Conservation (phyloP, 2,329 filamentous ascomycete species). For the Colletotrichum sp. region DNA sequence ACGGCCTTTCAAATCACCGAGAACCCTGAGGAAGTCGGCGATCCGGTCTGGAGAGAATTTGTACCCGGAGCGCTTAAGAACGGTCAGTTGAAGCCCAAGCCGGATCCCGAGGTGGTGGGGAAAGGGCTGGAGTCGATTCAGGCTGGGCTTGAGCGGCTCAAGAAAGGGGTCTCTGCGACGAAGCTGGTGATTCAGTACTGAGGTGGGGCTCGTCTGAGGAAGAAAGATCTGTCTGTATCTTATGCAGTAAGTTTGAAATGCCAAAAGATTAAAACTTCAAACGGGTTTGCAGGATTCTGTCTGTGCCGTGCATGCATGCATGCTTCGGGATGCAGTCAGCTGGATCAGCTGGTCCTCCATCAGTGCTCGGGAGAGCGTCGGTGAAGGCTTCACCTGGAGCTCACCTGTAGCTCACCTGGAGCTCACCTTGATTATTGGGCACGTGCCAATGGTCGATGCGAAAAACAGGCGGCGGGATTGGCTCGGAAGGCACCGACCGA, state of each 20-base stretch:
- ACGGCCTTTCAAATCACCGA: neutral
- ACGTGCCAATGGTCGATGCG: neutral
- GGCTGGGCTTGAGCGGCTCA: neutral
- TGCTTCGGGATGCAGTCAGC: neutral
- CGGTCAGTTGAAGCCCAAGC: neutral
- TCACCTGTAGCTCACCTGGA: neutral
- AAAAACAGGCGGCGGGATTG: constrained; percentile 1
- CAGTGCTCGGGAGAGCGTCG: neutral
- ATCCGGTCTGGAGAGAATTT: neutral
- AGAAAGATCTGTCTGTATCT: accelerated
- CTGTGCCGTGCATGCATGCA: neutral
- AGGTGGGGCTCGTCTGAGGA: neutral
- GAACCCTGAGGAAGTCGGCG: neutral
- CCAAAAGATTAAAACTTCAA: neutral
- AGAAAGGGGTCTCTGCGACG: neutral
- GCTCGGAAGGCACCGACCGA: neutral
- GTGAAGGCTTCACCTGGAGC: neutral
- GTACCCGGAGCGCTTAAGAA: neutral
- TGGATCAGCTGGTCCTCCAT: neutral
- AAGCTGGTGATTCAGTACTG: neutral
- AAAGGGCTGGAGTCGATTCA: neutral
- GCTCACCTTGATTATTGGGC: accelerated
- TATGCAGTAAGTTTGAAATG: neutral
- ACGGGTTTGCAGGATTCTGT: neutral
- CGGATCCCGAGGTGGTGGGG: neutral